Evolutionary conservation across 441 rosid species (phyloP), one percentile per base, ranked within the genome.

Genomic region (Populus hybrid): DNA sequence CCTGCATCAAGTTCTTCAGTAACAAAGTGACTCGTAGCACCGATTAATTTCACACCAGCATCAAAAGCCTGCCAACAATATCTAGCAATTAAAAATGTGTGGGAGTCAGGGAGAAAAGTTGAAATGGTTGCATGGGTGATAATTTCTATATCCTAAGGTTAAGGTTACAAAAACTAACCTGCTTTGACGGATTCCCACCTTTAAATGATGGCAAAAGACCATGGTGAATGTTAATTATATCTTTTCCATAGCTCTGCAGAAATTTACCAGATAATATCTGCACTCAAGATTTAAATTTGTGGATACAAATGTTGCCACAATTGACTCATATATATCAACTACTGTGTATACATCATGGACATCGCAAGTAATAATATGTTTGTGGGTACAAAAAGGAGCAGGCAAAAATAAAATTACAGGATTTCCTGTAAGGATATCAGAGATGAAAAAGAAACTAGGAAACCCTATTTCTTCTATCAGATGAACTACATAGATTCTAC

Each of bases 181-280:
- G 99, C 83, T 86, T 94, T 1, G 90, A 87, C 10, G 99, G 98
- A 61, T 80, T 77, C 65, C 97, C 87, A 14, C 98, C 98, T 83
- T 86, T 94, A 83, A 96, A 96, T 75, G 99, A 94, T 57, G 99
- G 99, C 84, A 96, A 83, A 85, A 94, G 98, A 38, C 99, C 99
- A 77, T 96, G 98, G 85, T 96, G 99, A 82, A 94, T 96, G 86
- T 96, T 96, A 76, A 96, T 94, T 79, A 92, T 79, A 88, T 94
- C 98, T 85, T 93, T 96, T 76, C 95, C 93, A 78, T 96, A 93
- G 79, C 67, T 76, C 85, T 81, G 85, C 86, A 96, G 87, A 76
- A 96, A 93, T 3, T 87, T 84, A 74, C 88, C 89, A 6, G 99
- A 94, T 35, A 96, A 84, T 80, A 96, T 0, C 98, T 95, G 92